These are phyloP conservation scores for Taphrina sp. DNA, from an alignment of 1,139 yeast species.

Conservation along the genomic window DNA sequence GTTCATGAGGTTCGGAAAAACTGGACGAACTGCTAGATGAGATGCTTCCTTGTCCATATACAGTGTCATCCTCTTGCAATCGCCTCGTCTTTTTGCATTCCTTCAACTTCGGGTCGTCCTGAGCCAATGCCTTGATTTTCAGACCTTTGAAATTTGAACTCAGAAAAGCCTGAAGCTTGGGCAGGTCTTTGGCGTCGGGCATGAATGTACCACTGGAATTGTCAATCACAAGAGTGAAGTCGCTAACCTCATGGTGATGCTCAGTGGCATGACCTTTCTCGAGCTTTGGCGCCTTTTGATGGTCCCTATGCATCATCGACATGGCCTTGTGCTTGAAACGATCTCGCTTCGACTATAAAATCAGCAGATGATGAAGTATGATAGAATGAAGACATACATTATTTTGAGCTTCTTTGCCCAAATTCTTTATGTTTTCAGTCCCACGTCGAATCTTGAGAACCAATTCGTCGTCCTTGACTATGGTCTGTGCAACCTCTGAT, in stretches of 20 bases:
- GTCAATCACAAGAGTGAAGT: slow-evolving; percentile 31
- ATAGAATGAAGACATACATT: no score
- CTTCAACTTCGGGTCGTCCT: slow-evolving; percentile 22
- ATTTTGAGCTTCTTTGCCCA: slow-evolving; percentile 1
- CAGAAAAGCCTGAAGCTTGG: slow-evolving; percentile 14
- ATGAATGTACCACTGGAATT: slow-evolving; percentile 28
- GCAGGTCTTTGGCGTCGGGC: slow-evolving; percentile 29
- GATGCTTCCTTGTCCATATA: slow-evolving; percentile 13
- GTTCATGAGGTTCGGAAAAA: background rate
- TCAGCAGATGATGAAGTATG: no score
- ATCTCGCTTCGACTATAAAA: no score
- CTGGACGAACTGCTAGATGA: slow-evolving; percentile 16
- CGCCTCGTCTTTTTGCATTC: slow-evolving; percentile 14
- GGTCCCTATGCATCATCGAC: slow-evolving; percentile 1
- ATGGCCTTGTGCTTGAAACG: slow-evolving; percentile 4
- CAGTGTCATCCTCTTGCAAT: slow-evolving; percentile 16
- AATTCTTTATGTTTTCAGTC: slow-evolving; percentile 7
- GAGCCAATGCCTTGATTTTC: slow-evolving; percentile 22
- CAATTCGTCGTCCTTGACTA: slow-evolving; percentile 23
- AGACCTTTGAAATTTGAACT: slow-evolving; percentile 20
- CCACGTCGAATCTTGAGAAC: slow-evolving; percentile 13
- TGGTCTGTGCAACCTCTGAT: slow-evolving; percentile 13
- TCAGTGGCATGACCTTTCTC: background rate
- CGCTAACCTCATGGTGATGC: slow-evolving; percentile 25
- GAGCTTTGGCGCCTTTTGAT: background rate